Conservation (phyloP, 805 yeast species). For the Ogataea saltuana region DNA sequence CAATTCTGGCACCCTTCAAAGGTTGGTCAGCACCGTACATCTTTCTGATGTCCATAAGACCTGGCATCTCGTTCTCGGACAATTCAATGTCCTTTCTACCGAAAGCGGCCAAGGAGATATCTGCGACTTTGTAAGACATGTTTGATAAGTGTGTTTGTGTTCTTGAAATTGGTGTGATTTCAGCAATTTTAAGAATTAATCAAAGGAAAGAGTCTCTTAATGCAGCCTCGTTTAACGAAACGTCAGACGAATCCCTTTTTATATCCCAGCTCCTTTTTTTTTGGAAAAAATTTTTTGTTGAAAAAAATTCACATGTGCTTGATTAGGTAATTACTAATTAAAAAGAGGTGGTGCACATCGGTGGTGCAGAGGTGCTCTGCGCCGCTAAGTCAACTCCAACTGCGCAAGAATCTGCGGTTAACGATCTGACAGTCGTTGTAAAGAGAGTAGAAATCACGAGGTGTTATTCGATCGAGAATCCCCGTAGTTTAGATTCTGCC, state of each 20-base stretch:
- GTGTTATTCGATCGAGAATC: too few species aligned
- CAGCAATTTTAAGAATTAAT: neutral
- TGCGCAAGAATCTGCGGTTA: too few species aligned
- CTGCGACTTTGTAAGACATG: conserved; percentile 83
- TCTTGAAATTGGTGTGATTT: neutral
- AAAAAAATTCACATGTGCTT: conserved; percentile 6
- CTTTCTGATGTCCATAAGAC: conserved; percentile 95
- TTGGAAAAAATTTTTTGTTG: conserved; percentile 14
- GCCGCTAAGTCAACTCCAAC: too few species aligned
- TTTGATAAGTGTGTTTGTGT: conserved; percentile 35
- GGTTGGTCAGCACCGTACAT: conserved; percentile 92
- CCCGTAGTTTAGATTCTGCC: too few species aligned
- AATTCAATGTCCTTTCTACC: conserved; percentile 99
- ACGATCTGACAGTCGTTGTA: too few species aligned
- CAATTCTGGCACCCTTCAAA: conserved; percentile 96
- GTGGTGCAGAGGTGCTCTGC: neutral
- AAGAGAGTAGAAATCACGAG: too few species aligned
- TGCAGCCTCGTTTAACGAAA: too few species aligned
- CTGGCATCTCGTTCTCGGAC: conserved; percentile 99
- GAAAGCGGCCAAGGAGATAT: conserved; percentile 97
- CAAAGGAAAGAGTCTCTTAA: neutral
- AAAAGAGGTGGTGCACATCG: neutral
- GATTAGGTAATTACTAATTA: neutral
- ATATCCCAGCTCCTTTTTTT: conserved; percentile 6
- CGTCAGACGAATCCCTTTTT: conserved; percentile 13